Percentiles rank a stretch among this genome's conserved stretches.
These are phyloP conservation scores for Yamagishiella unicocca DNA, from an alignment of 139 green algal genomes.

Conservation along the genomic window DNA sequence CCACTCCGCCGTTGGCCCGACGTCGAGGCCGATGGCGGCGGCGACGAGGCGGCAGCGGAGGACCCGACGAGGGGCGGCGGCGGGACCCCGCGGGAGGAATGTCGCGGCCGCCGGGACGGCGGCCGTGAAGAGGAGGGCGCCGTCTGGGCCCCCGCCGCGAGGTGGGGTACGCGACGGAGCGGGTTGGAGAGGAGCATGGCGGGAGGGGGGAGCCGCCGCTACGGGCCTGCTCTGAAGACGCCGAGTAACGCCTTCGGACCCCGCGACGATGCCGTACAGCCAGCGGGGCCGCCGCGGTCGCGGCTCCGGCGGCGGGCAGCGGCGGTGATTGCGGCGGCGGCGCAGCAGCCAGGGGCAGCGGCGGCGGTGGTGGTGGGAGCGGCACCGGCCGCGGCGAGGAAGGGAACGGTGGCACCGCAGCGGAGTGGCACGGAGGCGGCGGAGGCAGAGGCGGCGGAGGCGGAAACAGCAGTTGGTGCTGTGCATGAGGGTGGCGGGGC, in stretches of 20 bases:
- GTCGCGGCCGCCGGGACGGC: not conserved
- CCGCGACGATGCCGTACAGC: not conserved
- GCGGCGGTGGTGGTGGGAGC: not conserved
- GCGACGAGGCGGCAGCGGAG: not conserved
- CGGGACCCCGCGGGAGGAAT: too few species aligned
- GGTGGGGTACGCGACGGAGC: not conserved
- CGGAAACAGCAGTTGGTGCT: too few species aligned
- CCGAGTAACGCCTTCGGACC: not conserved
- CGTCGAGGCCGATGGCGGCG: too few species aligned
- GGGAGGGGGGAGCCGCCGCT: not conserved
- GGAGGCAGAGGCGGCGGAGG: too few species aligned
- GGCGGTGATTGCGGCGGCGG: too few species aligned
- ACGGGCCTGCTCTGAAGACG: constrained; percentile 1
- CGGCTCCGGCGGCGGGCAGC: not conserved
- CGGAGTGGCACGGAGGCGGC: too few species aligned
- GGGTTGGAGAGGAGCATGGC: not conserved
- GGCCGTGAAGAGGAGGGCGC: not conserved
- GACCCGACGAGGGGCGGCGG: too few species aligned
- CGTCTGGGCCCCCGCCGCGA: not conserved
- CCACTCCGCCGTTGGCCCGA: not conserved
- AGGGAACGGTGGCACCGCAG: not conserved
- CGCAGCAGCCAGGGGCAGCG: not conserved
- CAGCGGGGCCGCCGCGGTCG: not conserved
- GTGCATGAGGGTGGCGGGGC: too few species aligned
- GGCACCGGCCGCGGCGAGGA: not conserved